phyloP scores from a whole-genome alignment of 495 filamentous ascomycete genomes.

The Penicillium mononematosum region DNA sequence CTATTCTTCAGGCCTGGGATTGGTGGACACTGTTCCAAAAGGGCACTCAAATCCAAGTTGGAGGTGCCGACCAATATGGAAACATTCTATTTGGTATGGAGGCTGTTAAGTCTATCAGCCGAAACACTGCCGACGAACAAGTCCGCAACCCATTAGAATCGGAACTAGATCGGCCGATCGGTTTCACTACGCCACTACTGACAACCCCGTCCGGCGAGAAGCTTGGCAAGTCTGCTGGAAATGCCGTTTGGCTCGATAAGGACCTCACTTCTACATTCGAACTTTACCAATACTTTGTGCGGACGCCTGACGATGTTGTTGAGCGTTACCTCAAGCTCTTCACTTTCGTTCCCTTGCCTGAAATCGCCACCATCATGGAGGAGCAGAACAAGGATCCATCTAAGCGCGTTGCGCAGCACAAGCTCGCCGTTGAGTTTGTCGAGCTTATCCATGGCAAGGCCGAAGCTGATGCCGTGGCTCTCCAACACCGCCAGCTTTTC shows the following conservation, averaged over 20 bases:
- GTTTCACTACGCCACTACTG: slow-evolving; percentile 85
- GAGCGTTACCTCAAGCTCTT: slow-evolving; percentile 83
- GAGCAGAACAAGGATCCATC: slow-evolving; percentile 64
- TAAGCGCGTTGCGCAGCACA: slow-evolving; percentile 74
- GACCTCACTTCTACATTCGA: slow-evolving; percentile 79
- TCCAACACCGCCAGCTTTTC: slow-evolving; percentile 61
- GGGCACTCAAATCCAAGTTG: slow-evolving; percentile 78
- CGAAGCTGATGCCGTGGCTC: slow-evolving; percentile 54
- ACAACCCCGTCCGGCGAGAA: slow-evolving; percentile 84
- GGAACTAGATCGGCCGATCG: slow-evolving; percentile 59
- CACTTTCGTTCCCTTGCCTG: slow-evolving; percentile 73
- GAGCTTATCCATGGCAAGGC: slow-evolving; percentile 69
- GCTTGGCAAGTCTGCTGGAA: slow-evolving; percentile 93
- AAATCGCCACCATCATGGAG: slow-evolving; percentile 63
- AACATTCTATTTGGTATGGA: slow-evolving; percentile 94
- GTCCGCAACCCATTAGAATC: slow-evolving; percentile 29
- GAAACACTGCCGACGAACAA: slow-evolving; percentile 40
- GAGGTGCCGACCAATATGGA: slow-evolving; percentile 92
- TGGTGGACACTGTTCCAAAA: slow-evolving; percentile 80
- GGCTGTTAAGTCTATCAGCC: slow-evolving; percentile 67
- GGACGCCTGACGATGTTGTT: slow-evolving; percentile 76
- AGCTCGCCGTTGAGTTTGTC: slow-evolving; percentile 76
- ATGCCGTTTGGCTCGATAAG: slow-evolving; percentile 88
- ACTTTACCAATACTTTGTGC: slow-evolving; percentile 87
- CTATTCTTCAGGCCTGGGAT: slow-evolving; percentile 93